These are phyloP conservation scores for Eucalyptus rudis DNA, from an alignment of 345 rosid species.

Conservation along the genomic window DNA sequence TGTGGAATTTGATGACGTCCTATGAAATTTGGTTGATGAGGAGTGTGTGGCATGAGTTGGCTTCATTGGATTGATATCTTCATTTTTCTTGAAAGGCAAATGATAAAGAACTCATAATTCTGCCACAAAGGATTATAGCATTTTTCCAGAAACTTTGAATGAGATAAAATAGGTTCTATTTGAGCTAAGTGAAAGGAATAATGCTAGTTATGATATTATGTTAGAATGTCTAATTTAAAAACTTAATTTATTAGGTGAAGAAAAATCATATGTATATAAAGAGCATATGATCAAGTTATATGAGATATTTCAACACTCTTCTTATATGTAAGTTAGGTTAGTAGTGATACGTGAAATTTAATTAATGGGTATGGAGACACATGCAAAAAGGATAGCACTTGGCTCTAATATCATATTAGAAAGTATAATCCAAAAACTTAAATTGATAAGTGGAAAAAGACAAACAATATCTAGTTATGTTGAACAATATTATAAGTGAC, in stretches of 20 bases:
- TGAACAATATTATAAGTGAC: not conserved
- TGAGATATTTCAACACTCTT: not conserved
- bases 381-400: rapidly evolving
- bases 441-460: not conserved
- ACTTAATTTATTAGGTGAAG: not conserved
- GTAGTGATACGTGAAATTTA: not conserved
- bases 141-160: too few relatives aligned
- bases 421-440: not conserved
- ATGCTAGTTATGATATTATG: not conserved
- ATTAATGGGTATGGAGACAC: not conserved
- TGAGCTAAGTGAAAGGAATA: not conserved
- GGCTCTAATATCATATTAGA: not conserved
- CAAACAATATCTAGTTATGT: not conserved
- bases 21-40: not conserved
- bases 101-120: too few relatives aligned
- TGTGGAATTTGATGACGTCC: not conserved
- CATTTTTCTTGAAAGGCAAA: too few relatives aligned
- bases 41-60: too few relatives aligned
- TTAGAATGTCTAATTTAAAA: not conserved
- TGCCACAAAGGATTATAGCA: too few relatives aligned
- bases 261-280: not conserved
- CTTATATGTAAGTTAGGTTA: not conserved
- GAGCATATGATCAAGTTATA: not conserved
- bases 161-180: too few relatives aligned
- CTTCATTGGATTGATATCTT: too few relatives aligned